A percentile compares a stretch with the other conserved stretches of the same genome.
Evolutionary conservation across 768 basidiomycete genomes (phyloP).

Genomic region (Rhizopogon roseolus): DNA sequence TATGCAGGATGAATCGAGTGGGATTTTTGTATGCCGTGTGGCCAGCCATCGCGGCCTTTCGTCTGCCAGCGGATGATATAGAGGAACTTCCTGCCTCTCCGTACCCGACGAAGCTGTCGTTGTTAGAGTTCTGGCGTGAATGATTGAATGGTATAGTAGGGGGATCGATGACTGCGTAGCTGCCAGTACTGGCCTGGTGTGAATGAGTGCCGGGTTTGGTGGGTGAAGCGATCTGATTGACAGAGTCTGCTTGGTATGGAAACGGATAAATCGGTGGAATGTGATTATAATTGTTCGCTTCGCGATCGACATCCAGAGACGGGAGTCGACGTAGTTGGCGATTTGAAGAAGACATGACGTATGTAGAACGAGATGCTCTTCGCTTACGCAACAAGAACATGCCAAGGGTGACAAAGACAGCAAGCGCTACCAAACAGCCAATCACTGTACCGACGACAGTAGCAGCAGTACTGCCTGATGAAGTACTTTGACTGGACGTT

Average conservation of each 20-base stretch:
- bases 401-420: constrained; percentile 45
- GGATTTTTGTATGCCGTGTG: constrained; percentile 32
- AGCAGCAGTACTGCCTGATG: constrained; percentile 33
- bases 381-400: constrained; percentile 43
- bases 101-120: constrained; percentile 13
- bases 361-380: constrained; percentile 16
- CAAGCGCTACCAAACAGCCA: constrained; percentile 48
- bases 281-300: constrained; percentile 21
- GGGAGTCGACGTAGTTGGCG: constrained; percentile 27
- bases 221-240: constrained; percentile 11
- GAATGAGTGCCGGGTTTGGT: constrained; percentile 2
- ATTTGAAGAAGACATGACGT: constrained; percentile 23
- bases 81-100: constrained; percentile 17
- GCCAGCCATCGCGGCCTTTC: constrained; percentile 56
- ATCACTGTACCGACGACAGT: constrained; percentile 46
- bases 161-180: background rate
- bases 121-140: constrained; percentile 16
- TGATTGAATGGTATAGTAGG: background rate
- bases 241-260: constrained; percentile 21
- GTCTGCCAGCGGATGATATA: constrained; percentile 36
- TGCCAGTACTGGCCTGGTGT: background rate
- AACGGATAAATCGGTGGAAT: constrained; percentile 30
- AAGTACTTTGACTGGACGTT: constrained; percentile 12
- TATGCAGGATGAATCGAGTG: constrained; percentile 61
- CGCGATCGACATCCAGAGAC: constrained; percentile 34